phyloP scores from a whole-genome alignment of 202 grass and related monocot genomes.

The Schoenoplectus triqueter region DNA sequence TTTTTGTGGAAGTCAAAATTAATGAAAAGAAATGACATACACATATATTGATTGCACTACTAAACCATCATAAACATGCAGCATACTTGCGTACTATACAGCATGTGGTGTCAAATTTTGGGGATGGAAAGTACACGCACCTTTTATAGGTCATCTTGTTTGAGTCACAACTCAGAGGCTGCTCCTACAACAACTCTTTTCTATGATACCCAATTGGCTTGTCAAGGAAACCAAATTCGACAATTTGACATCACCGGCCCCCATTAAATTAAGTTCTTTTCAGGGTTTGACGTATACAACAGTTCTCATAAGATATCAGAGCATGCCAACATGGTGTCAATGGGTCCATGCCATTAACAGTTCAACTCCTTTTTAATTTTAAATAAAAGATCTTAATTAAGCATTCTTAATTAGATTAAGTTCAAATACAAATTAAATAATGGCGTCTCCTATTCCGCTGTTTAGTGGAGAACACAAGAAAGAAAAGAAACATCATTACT shows the following conservation, averaged over 20 bases:
- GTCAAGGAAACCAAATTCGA: constrained; percentile 29
- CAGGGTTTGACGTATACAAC: background rate
- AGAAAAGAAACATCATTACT: too few relatives aligned
- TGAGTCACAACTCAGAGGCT: background rate
- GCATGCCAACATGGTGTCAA: background rate
- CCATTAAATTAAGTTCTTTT: constrained; percentile 12
- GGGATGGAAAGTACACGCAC: constrained; percentile 1
- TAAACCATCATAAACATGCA: constrained; percentile 15
- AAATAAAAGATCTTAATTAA: too few relatives aligned
- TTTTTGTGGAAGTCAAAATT: background rate
- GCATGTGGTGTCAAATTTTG: background rate
- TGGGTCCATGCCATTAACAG: constrained; percentile 1
- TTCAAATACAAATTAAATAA: too few relatives aligned
- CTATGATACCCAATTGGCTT: background rate
- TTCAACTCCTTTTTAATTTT: background rate
- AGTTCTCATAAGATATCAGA: constrained; percentile 9
- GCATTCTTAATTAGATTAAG: too few relatives aligned
- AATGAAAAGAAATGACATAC: background rate
- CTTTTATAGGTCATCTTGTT: constrained; percentile 8
- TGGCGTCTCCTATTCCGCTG: too few relatives aligned
- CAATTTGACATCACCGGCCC: constrained; percentile 6
- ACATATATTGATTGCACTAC: background rate
- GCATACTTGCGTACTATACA: constrained; percentile 2
- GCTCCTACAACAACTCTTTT: background rate
- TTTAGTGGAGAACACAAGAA: too few relatives aligned